Percentiles rank a stretch among this genome's conserved stretches.
Conservation (phyloP, 768 basidiomycete species). For the Lentinula raphanica region DNA sequence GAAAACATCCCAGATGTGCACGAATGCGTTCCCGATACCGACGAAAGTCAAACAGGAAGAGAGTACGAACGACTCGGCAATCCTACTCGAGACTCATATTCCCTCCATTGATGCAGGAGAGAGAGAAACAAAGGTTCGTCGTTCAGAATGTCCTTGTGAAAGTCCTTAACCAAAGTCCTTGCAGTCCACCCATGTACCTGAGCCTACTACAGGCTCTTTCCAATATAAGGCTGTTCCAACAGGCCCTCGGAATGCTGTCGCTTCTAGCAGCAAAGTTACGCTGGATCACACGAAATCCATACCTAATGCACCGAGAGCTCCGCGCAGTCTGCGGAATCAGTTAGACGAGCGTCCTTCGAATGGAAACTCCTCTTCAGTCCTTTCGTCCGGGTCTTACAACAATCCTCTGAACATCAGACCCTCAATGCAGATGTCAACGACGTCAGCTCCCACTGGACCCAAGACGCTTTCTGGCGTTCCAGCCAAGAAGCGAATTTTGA, state of each 20-base stretch:
- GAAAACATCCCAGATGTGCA: background rate
- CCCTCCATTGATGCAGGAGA: background rate
- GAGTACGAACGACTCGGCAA: background rate
- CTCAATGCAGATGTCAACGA: conserved; percentile 23
- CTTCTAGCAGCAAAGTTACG: conserved; percentile 33
- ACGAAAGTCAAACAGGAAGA: background rate
- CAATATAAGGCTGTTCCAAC: background rate
- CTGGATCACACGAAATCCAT: conserved; percentile 10
- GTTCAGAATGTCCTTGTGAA: background rate
- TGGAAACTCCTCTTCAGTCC: conserved; percentile 32
- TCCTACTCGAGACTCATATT: background rate
- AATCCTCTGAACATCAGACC: conserved; percentile 57
- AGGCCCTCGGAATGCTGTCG: conserved; percentile 23
- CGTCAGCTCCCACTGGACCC: conserved; percentile 22
- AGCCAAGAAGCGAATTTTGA: conserved; percentile 35
- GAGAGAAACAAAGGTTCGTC: background rate
- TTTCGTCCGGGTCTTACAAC: conserved; percentile 35
- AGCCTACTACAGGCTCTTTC: background rate
- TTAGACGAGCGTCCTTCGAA: conserved; percentile 20
- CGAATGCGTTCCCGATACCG: background rate
- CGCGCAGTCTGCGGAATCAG: conserved; percentile 16
- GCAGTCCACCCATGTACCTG: background rate
- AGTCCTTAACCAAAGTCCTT: background rate
- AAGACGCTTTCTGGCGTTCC: conserved; percentile 14
- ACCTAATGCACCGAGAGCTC: conserved; percentile 3